A percentile compares a stretch with the other conserved stretches of the same genome.
Evolutionary conservation across 805 yeast species (phyloP).

Genomic region (Sporopachydermia lactativora): DNA sequence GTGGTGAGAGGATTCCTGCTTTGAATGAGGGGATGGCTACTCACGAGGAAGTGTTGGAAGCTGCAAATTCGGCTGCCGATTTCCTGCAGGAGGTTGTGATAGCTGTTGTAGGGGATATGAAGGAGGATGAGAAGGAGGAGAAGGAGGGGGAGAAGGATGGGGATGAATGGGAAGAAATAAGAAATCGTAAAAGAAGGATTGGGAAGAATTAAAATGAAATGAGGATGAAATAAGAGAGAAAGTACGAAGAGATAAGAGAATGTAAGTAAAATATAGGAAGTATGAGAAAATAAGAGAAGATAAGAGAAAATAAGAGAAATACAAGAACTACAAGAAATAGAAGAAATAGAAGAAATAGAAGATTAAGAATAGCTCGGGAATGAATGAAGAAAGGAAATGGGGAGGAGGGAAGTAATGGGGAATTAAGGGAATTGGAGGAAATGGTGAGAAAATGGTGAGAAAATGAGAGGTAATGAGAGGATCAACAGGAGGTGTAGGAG

Average conservation of each 20-base stretch:
- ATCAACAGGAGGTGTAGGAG: too few species aligned
- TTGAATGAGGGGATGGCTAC: slow-evolving; percentile 68
- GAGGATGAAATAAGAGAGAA: too few species aligned
- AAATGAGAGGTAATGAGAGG: too few species aligned
- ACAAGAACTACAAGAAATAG: slow-evolving; percentile 5
- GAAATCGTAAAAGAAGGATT: not conserved
- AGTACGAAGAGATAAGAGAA: too few species aligned
- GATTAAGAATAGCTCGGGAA: slow-evolving; percentile 1
- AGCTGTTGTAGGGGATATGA: slow-evolving; percentile 36
- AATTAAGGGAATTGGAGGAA: slow-evolving; percentile 4
- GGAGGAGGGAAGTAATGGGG: slow-evolving; percentile 3
- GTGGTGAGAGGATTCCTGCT: slow-evolving; percentile 36
- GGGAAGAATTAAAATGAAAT: not conserved
- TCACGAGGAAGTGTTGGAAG: slow-evolving; percentile 83
- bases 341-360: slow-evolving; percentile 3
- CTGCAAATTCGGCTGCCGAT: slow-evolving; percentile 63
- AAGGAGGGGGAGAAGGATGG: not conserved
- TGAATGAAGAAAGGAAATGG: not conserved
- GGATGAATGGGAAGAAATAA: slow-evolving; percentile 4
- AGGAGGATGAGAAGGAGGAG: too few species aligned
- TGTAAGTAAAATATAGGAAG: too few species aligned
- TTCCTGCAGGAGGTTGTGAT: slow-evolving; percentile 67
- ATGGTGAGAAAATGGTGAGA: slow-evolving; percentile 9
- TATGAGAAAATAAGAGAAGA: not conserved
- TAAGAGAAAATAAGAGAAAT: slow-evolving; percentile 3